A percentile compares a stretch with the other conserved stretches of the same genome.
These are phyloP conservation scores for Eurotiales sp. DNA, from an alignment of 2,329 filamentous ascomycete species.

Conservation along the genomic window DNA sequence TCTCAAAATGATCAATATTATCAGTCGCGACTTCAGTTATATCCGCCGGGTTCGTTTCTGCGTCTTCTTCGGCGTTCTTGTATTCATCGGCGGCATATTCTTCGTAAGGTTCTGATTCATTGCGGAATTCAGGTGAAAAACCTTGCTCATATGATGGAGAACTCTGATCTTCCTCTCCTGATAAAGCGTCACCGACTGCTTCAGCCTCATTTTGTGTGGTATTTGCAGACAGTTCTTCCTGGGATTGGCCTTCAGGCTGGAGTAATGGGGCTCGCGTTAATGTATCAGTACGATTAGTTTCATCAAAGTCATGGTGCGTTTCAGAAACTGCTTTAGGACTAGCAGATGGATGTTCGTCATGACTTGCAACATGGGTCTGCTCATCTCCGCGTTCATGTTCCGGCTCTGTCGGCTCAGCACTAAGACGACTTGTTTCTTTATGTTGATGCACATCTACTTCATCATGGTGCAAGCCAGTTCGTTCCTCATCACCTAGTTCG, in stretches of 20 bases:
- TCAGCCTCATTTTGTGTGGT: constrained; percentile 1
- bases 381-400: constrained; percentile 8
- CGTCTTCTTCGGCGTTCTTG: constrained; percentile 18
- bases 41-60: not conserved
- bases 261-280: constrained; percentile 20
- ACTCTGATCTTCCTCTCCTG: constrained; percentile 9
- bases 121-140: not conserved
- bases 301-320: constrained; percentile 26
- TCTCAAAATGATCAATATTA: constrained; percentile 11
- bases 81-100: not conserved
- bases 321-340: constrained; percentile 16
- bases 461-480: not conserved
- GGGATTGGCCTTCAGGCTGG: constrained; percentile 18
- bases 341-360: not conserved
- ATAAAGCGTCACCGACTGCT: constrained; percentile 3
- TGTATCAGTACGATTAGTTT: constrained; percentile 29
- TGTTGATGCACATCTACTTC: constrained; percentile 5
- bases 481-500: constrained; percentile 10
- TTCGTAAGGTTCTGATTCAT: not conserved
- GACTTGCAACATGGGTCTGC: not conserved
- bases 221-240: constrained; percentile 7
- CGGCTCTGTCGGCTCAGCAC: not conserved
- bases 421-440: not conserved
- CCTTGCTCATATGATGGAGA: not conserved
- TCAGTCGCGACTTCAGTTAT: constrained; percentile 18